Base-by-base conservation (phyloP, 176 grass and related monocot species). In the Pontederia paniculata region DNA sequence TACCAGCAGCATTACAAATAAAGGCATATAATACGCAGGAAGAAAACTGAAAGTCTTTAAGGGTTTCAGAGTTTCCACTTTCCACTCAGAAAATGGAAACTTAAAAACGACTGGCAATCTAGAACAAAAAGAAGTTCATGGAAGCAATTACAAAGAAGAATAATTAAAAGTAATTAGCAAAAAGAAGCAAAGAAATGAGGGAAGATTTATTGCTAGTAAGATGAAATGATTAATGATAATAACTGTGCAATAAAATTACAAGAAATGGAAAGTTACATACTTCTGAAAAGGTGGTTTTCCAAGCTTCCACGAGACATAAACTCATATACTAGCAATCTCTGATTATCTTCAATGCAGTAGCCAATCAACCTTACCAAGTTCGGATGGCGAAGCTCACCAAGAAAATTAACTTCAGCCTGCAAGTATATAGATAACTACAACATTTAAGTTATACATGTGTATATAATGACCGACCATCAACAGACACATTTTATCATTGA, bases 271-370 rank as follows among this genome's bases (percentile, higher is more conserved):
- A 73, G 23, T 42, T 20, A 58, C 77, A 76, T 93, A 91, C 94
- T 98, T 58, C 94, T 88, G 67, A 98, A 98, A 75, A 98, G 94
- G 81, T 98, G 94, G 62, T 91, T 98, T 75, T 98, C 94, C 71
- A 98, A 77, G 68, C 94, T 98, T 78, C 94, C 94, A 63, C 94
- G 86, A 21, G 87, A 83, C 94, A 98, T 98, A 67, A 98, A 98
- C 79, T 98, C 94, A 9, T 98, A 98, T 11, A 73, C 94, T 55
- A 98, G 76, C 83, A 98, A 74, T 76, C 94, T 77, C 68, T 98
- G 94, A 63, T 98, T 87, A 88, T 98, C 94, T 87, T 98, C 94
- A 74, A 93, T 98, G 75, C 94, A 93, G 59, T 98, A 98, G 54
- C 94, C 94, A 63, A 98, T 80, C 66, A 98, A 88, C 59, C 78